Evolutionary conservation across 2,329 filamentous ascomycete species (phyloP).

Genomic region (Gliomastix tumulicola): DNA sequence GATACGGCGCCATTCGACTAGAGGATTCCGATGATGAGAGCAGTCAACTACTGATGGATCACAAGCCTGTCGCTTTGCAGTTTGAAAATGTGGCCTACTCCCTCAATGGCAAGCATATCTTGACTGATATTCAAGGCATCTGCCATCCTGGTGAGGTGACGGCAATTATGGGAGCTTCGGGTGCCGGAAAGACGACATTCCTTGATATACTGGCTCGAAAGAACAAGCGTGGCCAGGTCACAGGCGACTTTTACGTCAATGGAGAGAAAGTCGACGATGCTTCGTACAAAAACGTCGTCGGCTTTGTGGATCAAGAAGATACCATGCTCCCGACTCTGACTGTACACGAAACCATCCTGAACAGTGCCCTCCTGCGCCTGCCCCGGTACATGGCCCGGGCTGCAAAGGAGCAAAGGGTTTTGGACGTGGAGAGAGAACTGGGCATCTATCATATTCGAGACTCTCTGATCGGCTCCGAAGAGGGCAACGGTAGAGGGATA

Average conservation of each 20-base stretch:
- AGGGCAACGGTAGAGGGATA: constrained; percentile 88
- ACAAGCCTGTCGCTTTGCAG: constrained; percentile 82
- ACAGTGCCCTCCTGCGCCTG: constrained; percentile 85
- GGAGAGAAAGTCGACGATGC: constrained; percentile 80
- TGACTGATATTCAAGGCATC: constrained; percentile 72
- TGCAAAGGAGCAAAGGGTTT: constrained; percentile 85
- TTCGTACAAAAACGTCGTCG: constrained; percentile 87
- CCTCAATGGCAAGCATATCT: constrained; percentile 81
- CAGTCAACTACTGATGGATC: constrained; percentile 79
- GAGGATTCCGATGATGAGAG: constrained; percentile 88
- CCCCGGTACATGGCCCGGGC: constrained; percentile 81
- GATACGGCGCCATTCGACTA: constrained; percentile 68
- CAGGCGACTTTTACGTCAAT: constrained; percentile 85
- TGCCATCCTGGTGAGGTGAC: constrained; percentile 94
- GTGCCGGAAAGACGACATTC: constrained; percentile 95
- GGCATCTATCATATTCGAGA: constrained; percentile 92
- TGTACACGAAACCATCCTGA: constrained; percentile 95
- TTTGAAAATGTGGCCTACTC: constrained; percentile 85
- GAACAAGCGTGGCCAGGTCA: constrained; percentile 79
- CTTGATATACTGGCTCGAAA: constrained; percentile 93
- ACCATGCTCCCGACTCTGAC: constrained; percentile 94
- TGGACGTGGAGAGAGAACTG: constrained; percentile 91
- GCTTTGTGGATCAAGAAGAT: constrained; percentile 97
- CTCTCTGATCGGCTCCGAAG: constrained; percentile 92
- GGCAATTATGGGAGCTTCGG: constrained; percentile 97